Base-by-base conservation (phyloP, 78 protist genomes). In the Chrysochromulina tobinii region DNA sequence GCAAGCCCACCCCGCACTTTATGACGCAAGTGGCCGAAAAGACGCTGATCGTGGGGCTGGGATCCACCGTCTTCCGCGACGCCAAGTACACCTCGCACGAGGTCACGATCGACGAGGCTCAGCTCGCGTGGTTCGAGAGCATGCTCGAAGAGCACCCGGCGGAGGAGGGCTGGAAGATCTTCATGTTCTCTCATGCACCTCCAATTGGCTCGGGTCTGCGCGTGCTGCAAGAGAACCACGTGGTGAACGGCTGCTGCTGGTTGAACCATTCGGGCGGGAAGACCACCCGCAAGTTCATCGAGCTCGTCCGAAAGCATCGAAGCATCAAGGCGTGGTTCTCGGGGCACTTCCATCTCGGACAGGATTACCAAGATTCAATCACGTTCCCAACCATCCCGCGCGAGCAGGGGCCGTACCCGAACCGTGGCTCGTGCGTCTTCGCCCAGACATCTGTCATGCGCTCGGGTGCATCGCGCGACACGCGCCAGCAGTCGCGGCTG, bases 271-370 rank as follows among this genome's bases (percentile, higher is more conserved):
- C 38, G 15, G 83, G 48, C 48, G 58, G 38, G 38, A 38, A 38
- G 38, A 38, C 38, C 38, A 38, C 38, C 38, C 67, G 67, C 67
- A 20, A 14, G 21, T 61, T 61, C 87, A 9, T 81, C 61, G 2
- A 54, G n/a, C 87, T 81, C 27, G 58, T 50, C 51, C 58, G 61
- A 59, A 12, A 53, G 87, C 87, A 81, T 38, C 87, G 38, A 15
- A 17, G 53, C 54, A 53, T 81, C 61, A 50, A 54, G 67, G 54
- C 53, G 51, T 81, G 83, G 83, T 81, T 23, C 87, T 55, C 67
- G 67, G 87, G 87, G 38, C 87, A 81, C 87, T 81, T 81, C 61
- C 87, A 81, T 61, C 87, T 81, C 51, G 3, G 51, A 17, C 87
- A 81, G 38, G 87, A 81, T 61, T 81, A n/a, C 64, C 38, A 81